Conservation (phyloP, 495 filamentous ascomycete species). For the Pyrenopolyporus hunteri region DNA sequence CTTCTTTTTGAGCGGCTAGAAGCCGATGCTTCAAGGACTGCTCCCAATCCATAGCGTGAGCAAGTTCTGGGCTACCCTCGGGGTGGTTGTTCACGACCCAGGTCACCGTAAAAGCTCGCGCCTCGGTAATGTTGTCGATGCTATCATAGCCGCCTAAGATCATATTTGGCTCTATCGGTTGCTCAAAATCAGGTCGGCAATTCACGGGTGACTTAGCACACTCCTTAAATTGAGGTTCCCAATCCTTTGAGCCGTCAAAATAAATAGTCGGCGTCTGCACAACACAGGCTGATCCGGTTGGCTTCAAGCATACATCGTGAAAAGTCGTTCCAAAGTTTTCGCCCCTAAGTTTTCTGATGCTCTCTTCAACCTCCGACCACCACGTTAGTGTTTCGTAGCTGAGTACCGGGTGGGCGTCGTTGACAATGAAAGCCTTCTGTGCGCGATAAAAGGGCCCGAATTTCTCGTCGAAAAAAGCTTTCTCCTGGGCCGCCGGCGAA, state of each 20-base stretch:
- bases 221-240: constrained; percentile 69
- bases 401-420: constrained; percentile 81
- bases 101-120: constrained; percentile 81
- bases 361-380: constrained; percentile 92
- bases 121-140: constrained; percentile 69
- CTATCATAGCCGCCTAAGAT: constrained; percentile 81
- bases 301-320: constrained; percentile 91
- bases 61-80: constrained; percentile 70
- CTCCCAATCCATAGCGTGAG: constrained; percentile 88
- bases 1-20: constrained; percentile 77
- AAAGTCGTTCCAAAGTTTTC: constrained; percentile 65
- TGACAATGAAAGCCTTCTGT: constrained; percentile 92
- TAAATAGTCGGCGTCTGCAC: constrained; percentile 89
- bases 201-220: constrained; percentile 79
- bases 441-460: constrained; percentile 96
- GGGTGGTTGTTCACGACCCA: constrained; percentile 95
- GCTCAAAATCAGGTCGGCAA: constrained; percentile 85
- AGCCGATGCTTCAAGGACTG: constrained; percentile 72
- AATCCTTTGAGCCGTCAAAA: constrained; percentile 70
- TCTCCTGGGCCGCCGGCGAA: constrained; percentile 89
- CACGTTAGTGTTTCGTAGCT: constrained; percentile 86
- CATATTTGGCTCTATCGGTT: constrained; percentile 83
- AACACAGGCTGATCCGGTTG: constrained; percentile 86
- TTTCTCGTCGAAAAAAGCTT: constrained; percentile 90
- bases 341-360: constrained; percentile 72